These are phyloP conservation scores for Oleoguttula mirabilis DNA, from an alignment of 495 filamentous ascomycete genomes.

Conservation along the genomic window DNA sequence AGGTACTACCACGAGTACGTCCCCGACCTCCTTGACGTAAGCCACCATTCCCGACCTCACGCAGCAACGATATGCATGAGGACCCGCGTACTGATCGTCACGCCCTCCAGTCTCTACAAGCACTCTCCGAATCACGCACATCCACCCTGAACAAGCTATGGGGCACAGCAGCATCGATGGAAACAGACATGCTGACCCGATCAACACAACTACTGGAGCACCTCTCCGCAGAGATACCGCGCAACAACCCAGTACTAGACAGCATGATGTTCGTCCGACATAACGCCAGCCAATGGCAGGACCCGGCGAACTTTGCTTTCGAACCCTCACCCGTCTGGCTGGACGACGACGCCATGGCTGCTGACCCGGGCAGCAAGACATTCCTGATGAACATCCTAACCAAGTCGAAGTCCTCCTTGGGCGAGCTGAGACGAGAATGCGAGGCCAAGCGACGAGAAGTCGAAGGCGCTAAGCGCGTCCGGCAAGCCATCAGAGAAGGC, in stretches of 20 bases:
- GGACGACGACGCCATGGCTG: conserved; percentile 72
- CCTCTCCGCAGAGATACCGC: conserved; percentile 66
- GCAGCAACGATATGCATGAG: neutral
- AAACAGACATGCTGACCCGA: conserved; percentile 56
- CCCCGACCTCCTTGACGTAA: conserved; percentile 82
- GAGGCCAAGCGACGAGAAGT: conserved; percentile 79
- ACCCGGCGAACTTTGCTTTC: conserved; percentile 72
- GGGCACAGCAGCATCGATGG: conserved; percentile 67
- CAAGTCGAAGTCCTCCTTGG: conserved; percentile 75
- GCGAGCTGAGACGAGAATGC: conserved; percentile 63
- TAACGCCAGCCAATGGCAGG: conserved; percentile 63
- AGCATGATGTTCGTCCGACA: conserved; percentile 96
- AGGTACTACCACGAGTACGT: conserved; percentile 95
- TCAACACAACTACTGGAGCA: conserved; percentile 58
- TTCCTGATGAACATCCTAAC: conserved; percentile 83
- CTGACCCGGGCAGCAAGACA: conserved; percentile 72
- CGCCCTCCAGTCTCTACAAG: conserved; percentile 54
- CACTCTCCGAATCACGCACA: conserved; percentile 79
- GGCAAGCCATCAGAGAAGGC: conserved; percentile 64
- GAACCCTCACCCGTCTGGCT: conserved; percentile 97
- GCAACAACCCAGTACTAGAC: conserved; percentile 79
- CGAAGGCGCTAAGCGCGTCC: conserved; percentile 54
- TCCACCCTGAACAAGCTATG: conserved; percentile 74
- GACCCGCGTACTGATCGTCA: conserved; percentile 5
- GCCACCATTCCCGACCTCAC: conserved; percentile 17